Evolutionary conservation across 2,329 filamentous ascomycete genomes (phyloP), one percentile per base, ranked within the genome.

Genomic region (Phyllachora maydis): DNA sequence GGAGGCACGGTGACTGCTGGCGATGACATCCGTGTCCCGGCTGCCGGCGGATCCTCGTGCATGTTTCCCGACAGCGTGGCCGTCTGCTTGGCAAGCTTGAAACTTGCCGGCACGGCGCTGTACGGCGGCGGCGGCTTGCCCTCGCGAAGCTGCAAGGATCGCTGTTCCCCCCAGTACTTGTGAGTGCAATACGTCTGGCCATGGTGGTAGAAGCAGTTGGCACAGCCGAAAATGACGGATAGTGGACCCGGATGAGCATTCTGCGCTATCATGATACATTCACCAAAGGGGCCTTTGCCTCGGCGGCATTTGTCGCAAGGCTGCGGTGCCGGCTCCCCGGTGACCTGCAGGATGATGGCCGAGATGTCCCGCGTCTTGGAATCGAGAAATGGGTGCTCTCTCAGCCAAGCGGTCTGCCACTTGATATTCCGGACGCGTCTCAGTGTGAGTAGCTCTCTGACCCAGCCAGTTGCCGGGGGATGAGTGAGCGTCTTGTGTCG

Each of bases 191-290:
- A 24, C 0, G 28, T 27, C n/a, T 39, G 31, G 3, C 30, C 22
- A 16, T 16, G 30, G 16, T 42, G 37, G 21, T 44, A 43, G 15
- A 38, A 32, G 22, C 42, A 45, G 23, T 42, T 44, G 15, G 37
- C 38, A 10, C 42, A 45, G 19, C 27, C 23, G 4, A 30, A 13
- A 7, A 40, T 29, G 4, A 22, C 23, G 2, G 18, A 18, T 11
- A 36, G 15, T 3, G 30, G 26, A 5, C 11, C 22, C 1, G 6
- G 5, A 2, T 23, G 23, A 0, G 36, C 36, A 6, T 28, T 27
- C 14, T 30, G 13, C 3, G 34, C 27, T n/a, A 42, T 27, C 19
- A 42, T 29, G 4, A 47, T 26, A 23, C 44, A 47, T 7, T 40
- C 40, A 1, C 22, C 24, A 21, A 38, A 46, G 0, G 38, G 42